Base-by-base conservation (phyloP, 306 rosid genomes). In the Cicer yamashitae region DNA sequence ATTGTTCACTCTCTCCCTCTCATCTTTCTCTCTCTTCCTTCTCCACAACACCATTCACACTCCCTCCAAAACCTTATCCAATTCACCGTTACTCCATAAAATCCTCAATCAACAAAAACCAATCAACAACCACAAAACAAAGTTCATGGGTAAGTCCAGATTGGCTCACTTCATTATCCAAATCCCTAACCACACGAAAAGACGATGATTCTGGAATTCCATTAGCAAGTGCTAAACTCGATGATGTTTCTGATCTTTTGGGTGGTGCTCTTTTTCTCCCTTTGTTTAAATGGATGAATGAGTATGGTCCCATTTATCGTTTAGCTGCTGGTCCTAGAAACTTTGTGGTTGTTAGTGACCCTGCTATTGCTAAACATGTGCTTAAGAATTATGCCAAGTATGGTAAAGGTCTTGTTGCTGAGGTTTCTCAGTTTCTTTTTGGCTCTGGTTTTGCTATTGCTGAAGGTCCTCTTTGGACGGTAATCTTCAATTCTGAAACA, bases 381-480 rank as follows among this genome's bases (percentile, higher is more conserved):
- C 89, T 94, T 2, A 79, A 89, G 81, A 94, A 89, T 80, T 91
- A 94, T 59, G 98, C 90, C 0, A 91, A 77, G 56, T 91, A 90
- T 56, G 81, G 79, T 0, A 91, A 94, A 81, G 96, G 97, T 4
- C 94, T 94, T 7, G 96, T 91, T 45, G 77, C 98, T 46, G 98
- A 94, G 86, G 97, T 94, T 20, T 88, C 98, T 0, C 93, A 91
- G 88, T 94, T 94, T 67, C 67, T 94, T 9, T 91, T 91, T 53
- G 96, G 98, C 0, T 88, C 94, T 0, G 97, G 98, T 51, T 89
- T 94, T 60, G 98, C 97, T 41, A 90, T 94, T 73, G 98, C 98
- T 40, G 98, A 94, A 86, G 97, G 96, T n/a, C 80, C 91, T 4
- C 93, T 94, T 40, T 94, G 98, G 98, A 94, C 89, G 93, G 98